Base-by-base conservation (phyloP, 2,329 filamentous ascomycete species). In the Stagonosporopsis chrysanthemi region DNA sequence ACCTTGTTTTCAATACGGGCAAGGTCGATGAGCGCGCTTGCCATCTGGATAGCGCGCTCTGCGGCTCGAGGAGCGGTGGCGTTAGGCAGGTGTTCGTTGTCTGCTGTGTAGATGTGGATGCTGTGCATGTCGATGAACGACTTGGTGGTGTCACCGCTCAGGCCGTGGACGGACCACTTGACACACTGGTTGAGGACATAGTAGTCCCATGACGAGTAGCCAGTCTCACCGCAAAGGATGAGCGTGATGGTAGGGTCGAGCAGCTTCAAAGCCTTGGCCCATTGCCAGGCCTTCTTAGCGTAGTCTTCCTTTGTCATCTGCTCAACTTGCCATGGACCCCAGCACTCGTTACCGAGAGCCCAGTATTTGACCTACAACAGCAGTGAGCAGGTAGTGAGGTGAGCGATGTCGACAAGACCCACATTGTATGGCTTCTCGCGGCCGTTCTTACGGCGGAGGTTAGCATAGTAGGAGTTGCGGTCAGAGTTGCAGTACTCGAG, bases 401-500 rank as follows among this genome's bases (percentile, higher is more conserved):
- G 8, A 26, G 5, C 17, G 3, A 6, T 31, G 12, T n/a, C 15
- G 22, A 14, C 17, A 9, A 6, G 29, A 56, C 61, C 14, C 70
- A 83, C 85, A 57, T 88, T 88, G 77, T 94, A 94, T 4, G 91
- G 91, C 77, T 92, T 85, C 53, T 88, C 82, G 29, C 85, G 87
- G 11, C 91, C 91, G 76, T 95, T 89, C 66, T 88, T 83, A 12
- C 91, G 84, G 29, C 91, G 86, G 46, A 93, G 81, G 71, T 94
- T 93, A 61, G 91, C 91, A 73, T 92, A 95, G 80, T 94, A 84
- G 9, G 89, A 93, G 75, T 93, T 84, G 52, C 83, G 81, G n/a
- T 83, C 85, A 2, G 87, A 88, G 78, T 95, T 95, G 81, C 91
- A 95, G 80, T 95, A 95, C 72, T 95, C 91, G 19, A 95, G 81